Evolutionary conservation across 805 yeast genomes (phyloP).

Genomic region (Candida manassasensis): DNA sequence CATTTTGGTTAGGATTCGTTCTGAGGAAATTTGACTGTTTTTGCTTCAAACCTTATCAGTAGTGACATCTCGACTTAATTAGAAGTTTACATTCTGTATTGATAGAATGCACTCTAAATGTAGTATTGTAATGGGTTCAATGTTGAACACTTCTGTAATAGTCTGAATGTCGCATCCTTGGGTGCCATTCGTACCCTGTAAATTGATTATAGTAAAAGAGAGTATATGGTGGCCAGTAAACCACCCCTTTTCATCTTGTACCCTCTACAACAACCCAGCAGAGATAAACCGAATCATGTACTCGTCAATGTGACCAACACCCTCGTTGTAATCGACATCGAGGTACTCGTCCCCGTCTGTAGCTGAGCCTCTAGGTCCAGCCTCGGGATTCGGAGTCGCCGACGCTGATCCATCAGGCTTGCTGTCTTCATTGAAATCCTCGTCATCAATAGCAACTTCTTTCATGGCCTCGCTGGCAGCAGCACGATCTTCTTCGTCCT

Average conservation of each 20-base stretch:
- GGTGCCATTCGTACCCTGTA: too few relatives aligned
- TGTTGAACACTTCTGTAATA: too few relatives aligned
- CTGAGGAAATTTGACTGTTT: too few relatives aligned
- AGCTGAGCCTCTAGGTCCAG: conserved; percentile 8
- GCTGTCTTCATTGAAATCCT: conserved; percentile 66
- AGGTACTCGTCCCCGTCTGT: conserved; percentile 21
- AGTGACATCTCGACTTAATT: too few relatives aligned
- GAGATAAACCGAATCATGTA: conserved; percentile 92
- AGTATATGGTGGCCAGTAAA: too few relatives aligned
- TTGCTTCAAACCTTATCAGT: too few relatives aligned
- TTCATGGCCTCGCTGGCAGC: conserved; percentile 89
- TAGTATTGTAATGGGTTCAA: too few relatives aligned
- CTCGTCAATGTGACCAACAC: conserved; percentile 84
- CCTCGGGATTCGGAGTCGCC: conserved; percentile 25
- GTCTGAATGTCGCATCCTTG: too few relatives aligned
- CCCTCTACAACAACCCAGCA: conserved; percentile 49
- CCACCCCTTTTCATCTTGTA: neutral
- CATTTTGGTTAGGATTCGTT: too few relatives aligned
- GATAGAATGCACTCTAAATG: too few relatives aligned
- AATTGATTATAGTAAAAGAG: too few relatives aligned
- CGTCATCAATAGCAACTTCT: conserved; percentile 79
- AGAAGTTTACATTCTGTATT: too few relatives aligned
- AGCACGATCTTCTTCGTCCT: conserved; percentile 84
- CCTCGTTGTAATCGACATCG: conserved; percentile 51
- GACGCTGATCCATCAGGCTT: conserved; percentile 19